phyloP scores from a whole-genome alignment of 108 stramenopile species.

The Nitzschia sp. region DNA sequence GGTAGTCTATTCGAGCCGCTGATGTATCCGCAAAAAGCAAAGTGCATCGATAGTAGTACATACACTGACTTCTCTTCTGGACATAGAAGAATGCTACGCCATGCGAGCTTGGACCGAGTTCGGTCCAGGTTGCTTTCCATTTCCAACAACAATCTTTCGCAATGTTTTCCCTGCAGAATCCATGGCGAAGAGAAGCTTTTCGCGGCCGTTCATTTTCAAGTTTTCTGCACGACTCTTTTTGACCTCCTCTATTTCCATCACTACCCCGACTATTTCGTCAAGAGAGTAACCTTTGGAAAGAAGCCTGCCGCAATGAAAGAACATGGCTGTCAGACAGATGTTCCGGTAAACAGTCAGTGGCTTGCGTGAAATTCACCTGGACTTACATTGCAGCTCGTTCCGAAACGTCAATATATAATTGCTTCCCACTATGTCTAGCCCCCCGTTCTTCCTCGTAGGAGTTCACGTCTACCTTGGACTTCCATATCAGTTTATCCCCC shows the following conservation, averaged over 20 bases:
- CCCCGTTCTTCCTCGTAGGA: slow-evolving; percentile 16
- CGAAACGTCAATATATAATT: slow-evolving; percentile 20
- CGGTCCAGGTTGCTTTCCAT: background rate
- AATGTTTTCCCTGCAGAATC: slow-evolving; percentile 33
- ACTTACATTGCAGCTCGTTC: slow-evolving; percentile 29
- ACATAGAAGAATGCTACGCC: slow-evolving; percentile 10
- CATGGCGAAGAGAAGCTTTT: slow-evolving; percentile 22
- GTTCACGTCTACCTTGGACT: slow-evolving; percentile 12
- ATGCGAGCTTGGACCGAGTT: slow-evolving; percentile 18
- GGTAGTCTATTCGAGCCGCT: no score
- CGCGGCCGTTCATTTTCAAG: slow-evolving; percentile 23
- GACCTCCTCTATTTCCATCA: slow-evolving; percentile 23
- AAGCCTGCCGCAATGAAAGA: background rate
- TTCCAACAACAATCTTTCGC: slow-evolving; percentile 9
- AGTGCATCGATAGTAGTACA: no score
- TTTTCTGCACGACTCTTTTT: slow-evolving; percentile 27
- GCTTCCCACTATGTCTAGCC: background rate
- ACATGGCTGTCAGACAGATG: no score
- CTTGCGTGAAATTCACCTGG: no score
- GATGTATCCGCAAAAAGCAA: no score
- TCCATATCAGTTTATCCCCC: slow-evolving; percentile 7
- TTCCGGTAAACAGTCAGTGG: no score
- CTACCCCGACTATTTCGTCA: slow-evolving; percentile 22
- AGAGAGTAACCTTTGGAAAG: slow-evolving; percentile 23
- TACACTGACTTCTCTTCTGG: no score